Evolutionary conservation across 805 yeast species (phyloP), one percentile per base, ranked within the genome.

Genomic region (Starmera dryadoides): DNA sequence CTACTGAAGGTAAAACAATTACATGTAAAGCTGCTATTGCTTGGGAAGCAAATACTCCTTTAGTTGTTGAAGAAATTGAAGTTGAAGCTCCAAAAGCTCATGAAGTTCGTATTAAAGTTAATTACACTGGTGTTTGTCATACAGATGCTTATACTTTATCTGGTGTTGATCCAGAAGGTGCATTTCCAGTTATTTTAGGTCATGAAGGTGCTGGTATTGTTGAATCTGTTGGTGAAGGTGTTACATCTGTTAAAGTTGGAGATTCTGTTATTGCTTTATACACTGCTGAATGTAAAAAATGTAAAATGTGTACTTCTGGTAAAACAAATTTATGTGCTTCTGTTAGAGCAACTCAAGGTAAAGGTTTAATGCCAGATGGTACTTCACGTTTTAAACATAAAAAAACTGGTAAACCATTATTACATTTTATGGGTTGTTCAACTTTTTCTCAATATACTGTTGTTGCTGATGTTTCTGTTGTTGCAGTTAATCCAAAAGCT

Each of bases 131-230:
- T 60, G 96, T 93, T 30, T 93, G 99, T 64, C 98, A 93, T 70
- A 93, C 99, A 28, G 99, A 93, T 62, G 97, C 97, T 30, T 93
- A 83, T 72, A 91, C 98, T 10, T 73, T 93, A 49, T 81, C 95
- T 36, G 99, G 98, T 43, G 75, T 69, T 41, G 99, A 93, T 63
- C 93, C 98, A 40, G 98, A 93, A 68, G 98, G 98, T 53, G 85
- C 82, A 12, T 88, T 88, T 76, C 98, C 98, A 15, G 82, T 80
- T 16, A 68, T 93, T 44, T 73, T 94, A 55, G 99, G 99, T 46
- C 99, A 93, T 66, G 99, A 93, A 66, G 96, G 97, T 66, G 96
- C 97, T 30, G 99, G 98, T 58, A 71, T 86, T 45, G 98, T 93
- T 34, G 98, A 91, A 70, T 76, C 87, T 38, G 75, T 93, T 33